Conservation (phyloP, 176 grass and related monocot species). For the sorghum (Sorghum bicolor) region Sorghum_bicolor_NCBIv3 NC_012878.2:42254501-42255000, state of each 20-base stretch:
- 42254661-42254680: not conserved
- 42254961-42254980: not conserved
- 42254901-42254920: slow-evolving; percentile 9
- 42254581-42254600: not conserved
- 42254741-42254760: not conserved
- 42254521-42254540: not conserved
- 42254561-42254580: not conserved
- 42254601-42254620: not conserved
- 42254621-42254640: not conserved
- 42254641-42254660: not conserved
- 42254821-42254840: slow-evolving; percentile 62
- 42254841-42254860: slow-evolving; percentile 61
- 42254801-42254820: slow-evolving; percentile 62
- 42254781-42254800: slow-evolving; percentile 65
- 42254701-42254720: not conserved
- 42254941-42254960: not conserved
- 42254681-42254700: not conserved
- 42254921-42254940: not conserved
- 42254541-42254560: not conserved
- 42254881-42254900: slow-evolving; percentile 8
- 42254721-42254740: not conserved
- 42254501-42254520: not conserved
- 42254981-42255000: slow-evolving; percentile 7
- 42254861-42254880: slow-evolving; percentile 15
- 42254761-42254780: slow-evolving; percentile 53